Evolutionary conservation across 805 yeast genomes (phyloP).

Genomic region (Yamadazyma sp.): DNA sequence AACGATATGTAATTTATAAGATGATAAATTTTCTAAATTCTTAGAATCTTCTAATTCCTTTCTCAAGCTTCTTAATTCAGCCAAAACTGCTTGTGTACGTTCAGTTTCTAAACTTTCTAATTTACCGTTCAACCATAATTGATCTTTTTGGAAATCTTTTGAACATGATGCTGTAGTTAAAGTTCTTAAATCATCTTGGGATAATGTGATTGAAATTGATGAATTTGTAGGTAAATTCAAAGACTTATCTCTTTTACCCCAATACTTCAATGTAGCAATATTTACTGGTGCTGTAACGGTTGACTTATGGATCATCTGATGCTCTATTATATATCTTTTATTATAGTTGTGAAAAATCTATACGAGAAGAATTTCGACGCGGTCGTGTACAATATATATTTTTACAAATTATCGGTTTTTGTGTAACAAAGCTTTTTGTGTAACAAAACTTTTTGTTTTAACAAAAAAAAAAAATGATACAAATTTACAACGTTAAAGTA

Average conservation of each 20-base stretch:
- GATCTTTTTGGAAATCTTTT: slow-evolving; percentile 54
- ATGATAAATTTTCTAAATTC: slow-evolving; percentile 57
- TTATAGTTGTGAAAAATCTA: no score
- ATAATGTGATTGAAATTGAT: slow-evolving; percentile 89
- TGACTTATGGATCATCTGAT: slow-evolving; percentile 52
- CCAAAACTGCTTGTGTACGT: slow-evolving; percentile 69
- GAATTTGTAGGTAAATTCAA: slow-evolving; percentile 95
- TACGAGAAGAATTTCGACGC: no score
- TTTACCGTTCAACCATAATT: slow-evolving; percentile 82
- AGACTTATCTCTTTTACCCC: slow-evolving; percentile 94
- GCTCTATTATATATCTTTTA: no score
- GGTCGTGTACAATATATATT: no score
- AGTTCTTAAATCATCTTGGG: slow-evolving; percentile 88
- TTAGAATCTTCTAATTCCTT: slow-evolving; percentile 46
- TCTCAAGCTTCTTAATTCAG: slow-evolving; percentile 71
- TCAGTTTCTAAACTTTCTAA: slow-evolving; percentile 66
- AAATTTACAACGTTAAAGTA: no score
- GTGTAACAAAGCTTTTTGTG: no score
- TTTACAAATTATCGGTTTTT: no score
- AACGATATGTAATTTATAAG: slow-evolving; percentile 71
- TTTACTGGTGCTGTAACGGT: slow-evolving; percentile 96
- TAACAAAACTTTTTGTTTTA: no score
- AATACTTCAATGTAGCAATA: slow-evolving; percentile 94
- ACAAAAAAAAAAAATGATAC: no score
- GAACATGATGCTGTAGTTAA: slow-evolving; percentile 83